phyloP scores from a whole-genome alignment of 768 basidiomycete species.

The Bullera alba region DNA sequence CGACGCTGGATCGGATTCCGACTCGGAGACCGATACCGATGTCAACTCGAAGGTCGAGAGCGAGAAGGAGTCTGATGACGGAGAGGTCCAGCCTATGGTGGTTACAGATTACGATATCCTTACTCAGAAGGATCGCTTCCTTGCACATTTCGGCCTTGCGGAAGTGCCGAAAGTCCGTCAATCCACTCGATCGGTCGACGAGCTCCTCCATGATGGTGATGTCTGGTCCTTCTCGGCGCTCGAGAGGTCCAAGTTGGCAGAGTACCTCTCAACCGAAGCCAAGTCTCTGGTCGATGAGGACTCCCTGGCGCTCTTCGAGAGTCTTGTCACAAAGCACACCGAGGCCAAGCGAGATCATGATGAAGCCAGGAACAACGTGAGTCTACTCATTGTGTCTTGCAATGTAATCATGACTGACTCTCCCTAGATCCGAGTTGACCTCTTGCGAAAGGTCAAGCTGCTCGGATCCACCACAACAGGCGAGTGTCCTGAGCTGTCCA shows the following conservation, averaged over 20 bases:
- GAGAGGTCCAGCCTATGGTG: too few species aligned
- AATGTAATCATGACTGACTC: background rate
- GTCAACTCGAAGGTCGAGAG: too few species aligned
- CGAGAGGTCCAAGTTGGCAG: slow-evolving; percentile 1
- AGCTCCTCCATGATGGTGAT: background rate
- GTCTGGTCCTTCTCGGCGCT: slow-evolving; percentile 4
- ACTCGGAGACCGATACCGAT: too few species aligned
- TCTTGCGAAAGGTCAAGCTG: slow-evolving; percentile 56
- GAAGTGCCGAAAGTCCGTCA: background rate
- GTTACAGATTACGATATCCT: background rate
- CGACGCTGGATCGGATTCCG: background rate
- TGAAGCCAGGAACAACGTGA: slow-evolving; percentile 56
- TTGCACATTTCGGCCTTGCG: background rate
- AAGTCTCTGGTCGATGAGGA: slow-evolving; percentile 6
- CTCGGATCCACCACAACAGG: slow-evolving; percentile 71
- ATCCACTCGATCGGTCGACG: slow-evolving; percentile 1
- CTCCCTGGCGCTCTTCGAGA: slow-evolving; percentile 4
- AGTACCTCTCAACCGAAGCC: background rate
- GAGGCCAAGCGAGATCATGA: slow-evolving; percentile 47
- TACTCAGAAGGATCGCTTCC: background rate
- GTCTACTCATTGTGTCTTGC: slow-evolving; percentile 12
- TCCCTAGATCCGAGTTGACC: slow-evolving; percentile 53
- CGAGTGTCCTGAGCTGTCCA: too few species aligned
- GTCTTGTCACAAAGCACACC: slow-evolving; percentile 40
- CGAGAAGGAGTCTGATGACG: too few species aligned